Percentiles rank a stretch among this genome's conserved stretches.
Evolutionary conservation across 1,139 yeast species (phyloP).

Genomic region (Tardiomyces digboiensis): DNA sequence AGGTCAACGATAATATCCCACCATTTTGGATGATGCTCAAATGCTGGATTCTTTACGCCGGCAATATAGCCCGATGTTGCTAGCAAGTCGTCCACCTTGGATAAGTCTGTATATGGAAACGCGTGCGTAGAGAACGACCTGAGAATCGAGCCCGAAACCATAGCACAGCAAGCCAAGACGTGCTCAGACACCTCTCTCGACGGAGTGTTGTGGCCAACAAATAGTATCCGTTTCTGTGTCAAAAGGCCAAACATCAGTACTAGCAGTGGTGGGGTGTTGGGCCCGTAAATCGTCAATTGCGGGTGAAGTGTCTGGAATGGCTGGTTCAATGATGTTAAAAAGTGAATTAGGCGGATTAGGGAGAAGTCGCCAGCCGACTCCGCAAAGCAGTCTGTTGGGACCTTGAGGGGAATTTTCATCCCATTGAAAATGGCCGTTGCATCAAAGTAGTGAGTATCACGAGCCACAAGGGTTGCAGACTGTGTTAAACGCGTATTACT

Average conservation of each 20-base stretch:
- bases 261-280: constrained; percentile 49
- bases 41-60: constrained; percentile 60
- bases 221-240: constrained; percentile 46
- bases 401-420: constrained; percentile 25
- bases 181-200: constrained; percentile 48
- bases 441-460: constrained; percentile 27
- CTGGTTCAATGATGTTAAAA: background rate
- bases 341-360: constrained; percentile 8
- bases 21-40: constrained; percentile 44
- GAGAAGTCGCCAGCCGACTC: constrained; percentile 21
- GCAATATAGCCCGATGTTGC: constrained; percentile 49
- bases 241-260: constrained; percentile 47
- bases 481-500: constrained; percentile 10
- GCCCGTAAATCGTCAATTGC: constrained; percentile 40
- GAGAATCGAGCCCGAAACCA: constrained; percentile 43
- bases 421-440: constrained; percentile 21
- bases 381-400: constrained; percentile 25
- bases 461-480: background rate
- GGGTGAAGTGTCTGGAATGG: constrained; percentile 20
- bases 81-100: constrained; percentile 47
- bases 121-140: constrained; percentile 30
- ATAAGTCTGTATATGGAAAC: constrained; percentile 54
- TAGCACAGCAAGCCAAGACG: constrained; percentile 42
- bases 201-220: constrained; percentile 46
- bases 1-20: constrained; percentile 56